Base-by-base conservation (phyloP, 257 asterid genomes). In the Cordia subcordata region DNA sequence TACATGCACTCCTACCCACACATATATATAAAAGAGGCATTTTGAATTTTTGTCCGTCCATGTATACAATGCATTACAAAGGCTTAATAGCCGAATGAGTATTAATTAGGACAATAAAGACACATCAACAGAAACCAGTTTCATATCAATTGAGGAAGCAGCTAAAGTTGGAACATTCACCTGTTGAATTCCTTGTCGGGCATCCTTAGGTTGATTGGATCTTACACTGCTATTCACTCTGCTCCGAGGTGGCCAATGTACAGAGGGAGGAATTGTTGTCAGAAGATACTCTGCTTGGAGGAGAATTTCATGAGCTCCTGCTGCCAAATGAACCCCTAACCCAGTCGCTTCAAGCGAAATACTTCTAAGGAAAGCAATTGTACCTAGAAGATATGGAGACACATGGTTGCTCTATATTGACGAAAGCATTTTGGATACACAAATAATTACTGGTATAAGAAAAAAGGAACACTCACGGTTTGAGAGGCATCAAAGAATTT, bases 251-350 rank as follows among this genome's bases (percentile, higher is more conserved):
- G 83, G 87, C 85, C 91, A 80, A 39, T 96, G 80, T 58, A 79
- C 86, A 46, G 94, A 71, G 14, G 97, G 92, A 61, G 99, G 96
- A 72, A 85, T 83, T 64, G 79, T 85, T 46, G 94, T 79, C 46
- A 93, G 83, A 55, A 86, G 80, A 75, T 83, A 72, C 74, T 93
- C 99, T 17, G 96, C 99, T 73, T 89, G 97, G 49, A 77, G 94
- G 63, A 93, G 95, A 79, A 93, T 66, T 63, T 93, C 80, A 75
- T 93, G 97, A 75, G 97, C 86, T 52, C 94, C 97, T 13, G 90
- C 97, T 49, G 99, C 94, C 82, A 93, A 75, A 76, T 89, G 96
- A 65, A 93, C 97, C 57, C 99, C 99, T 37, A 93, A 83, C 63
- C 94, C 94, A 75, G 89, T 81, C 61, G 99, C 99, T 82, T 93